Percentiles rank a stretch among this genome's conserved stretches.
phyloP scores from a whole-genome alignment of 1,139 yeast species.

The Blastobotrys petasosporus region DNA sequence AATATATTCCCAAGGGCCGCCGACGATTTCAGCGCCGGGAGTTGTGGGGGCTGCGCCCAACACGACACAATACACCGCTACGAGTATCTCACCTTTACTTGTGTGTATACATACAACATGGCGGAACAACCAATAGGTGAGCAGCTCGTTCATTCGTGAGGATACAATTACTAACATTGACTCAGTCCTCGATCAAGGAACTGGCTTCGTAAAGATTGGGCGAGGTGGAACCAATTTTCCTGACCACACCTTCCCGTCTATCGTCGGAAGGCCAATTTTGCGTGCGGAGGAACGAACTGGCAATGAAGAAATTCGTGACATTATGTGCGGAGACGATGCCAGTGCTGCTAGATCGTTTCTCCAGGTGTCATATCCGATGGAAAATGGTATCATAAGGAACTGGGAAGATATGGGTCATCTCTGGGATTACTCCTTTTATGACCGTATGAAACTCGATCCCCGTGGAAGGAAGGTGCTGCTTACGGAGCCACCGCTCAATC shows the following conservation, averaged over 20 bases:
- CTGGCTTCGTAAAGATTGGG: constrained; percentile 86
- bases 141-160: constrained; percentile 29
- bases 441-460: constrained; percentile 74
- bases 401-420: constrained; percentile 99
- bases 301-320: constrained; percentile 57
- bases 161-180: not conserved
- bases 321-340: constrained; percentile 98
- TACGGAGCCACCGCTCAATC: constrained; percentile 97
- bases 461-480: constrained; percentile 74
- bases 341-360: constrained; percentile 82
- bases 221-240: constrained; percentile 97
- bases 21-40: not conserved
- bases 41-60: not conserved
- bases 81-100: not conserved
- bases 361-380: constrained; percentile 96
- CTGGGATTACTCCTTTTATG: constrained; percentile 97
- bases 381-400: constrained; percentile 91
- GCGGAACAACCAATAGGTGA: constrained; percentile 52
- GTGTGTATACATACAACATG: constrained; percentile 16
- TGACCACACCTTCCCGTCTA: constrained; percentile 95
- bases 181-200: constrained; percentile 92
- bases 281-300: constrained; percentile 91
- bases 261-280: constrained; percentile 94
- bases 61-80: constrained; percentile 1
- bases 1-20: not conserved